These are phyloP conservation scores for Macrolepiota dolichaula DNA, from an alignment of 768 basidiomycete genomes.

Conservation along the genomic window DNA sequence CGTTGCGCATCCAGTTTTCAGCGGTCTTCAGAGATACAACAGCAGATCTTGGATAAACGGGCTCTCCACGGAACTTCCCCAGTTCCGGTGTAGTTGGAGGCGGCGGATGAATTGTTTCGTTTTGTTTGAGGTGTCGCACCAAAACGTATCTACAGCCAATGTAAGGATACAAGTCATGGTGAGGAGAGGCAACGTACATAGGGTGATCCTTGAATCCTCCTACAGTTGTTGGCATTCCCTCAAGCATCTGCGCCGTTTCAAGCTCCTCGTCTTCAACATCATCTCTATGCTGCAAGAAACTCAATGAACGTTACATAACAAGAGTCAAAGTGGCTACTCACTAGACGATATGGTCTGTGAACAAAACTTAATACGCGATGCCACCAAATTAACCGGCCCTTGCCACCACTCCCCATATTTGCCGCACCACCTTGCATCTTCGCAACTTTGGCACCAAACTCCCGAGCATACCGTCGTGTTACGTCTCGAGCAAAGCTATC, in stretches of 20 bases:
- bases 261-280: slow-evolving; percentile 92
- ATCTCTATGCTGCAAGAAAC: slow-evolving; percentile 70
- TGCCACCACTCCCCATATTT: slow-evolving; percentile 42
- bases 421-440: slow-evolving; percentile 59
- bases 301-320: slow-evolving; percentile 12
- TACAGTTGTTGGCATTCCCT: slow-evolving; percentile 91
- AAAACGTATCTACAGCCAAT: slow-evolving; percentile 50
- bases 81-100: slow-evolving; percentile 62
- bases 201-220: slow-evolving; percentile 96
- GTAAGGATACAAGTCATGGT: background rate
- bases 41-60: slow-evolving; percentile 83
- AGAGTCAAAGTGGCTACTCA: slow-evolving; percentile 33
- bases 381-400: slow-evolving; percentile 85
- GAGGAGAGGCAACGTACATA: slow-evolving; percentile 45
- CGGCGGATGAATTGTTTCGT: slow-evolving; percentile 79
- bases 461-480: slow-evolving; percentile 82
- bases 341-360: slow-evolving; percentile 78
- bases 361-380: slow-evolving; percentile 58
- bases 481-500: slow-evolving; percentile 92
- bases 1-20: slow-evolving; percentile 90
- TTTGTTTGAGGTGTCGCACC: slow-evolving; percentile 81
- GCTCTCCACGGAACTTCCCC: slow-evolving; percentile 89
- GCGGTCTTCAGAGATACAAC: slow-evolving; percentile 86
- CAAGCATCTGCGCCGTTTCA: slow-evolving; percentile 67
- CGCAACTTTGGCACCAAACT: slow-evolving; percentile 76